Percentiles rank a stretch among this genome's conserved stretches.
These are phyloP conservation scores for Chaetomium sp. DNA, from an alignment of 2,329 filamentous ascomycete species.

Conservation along the genomic window DNA sequence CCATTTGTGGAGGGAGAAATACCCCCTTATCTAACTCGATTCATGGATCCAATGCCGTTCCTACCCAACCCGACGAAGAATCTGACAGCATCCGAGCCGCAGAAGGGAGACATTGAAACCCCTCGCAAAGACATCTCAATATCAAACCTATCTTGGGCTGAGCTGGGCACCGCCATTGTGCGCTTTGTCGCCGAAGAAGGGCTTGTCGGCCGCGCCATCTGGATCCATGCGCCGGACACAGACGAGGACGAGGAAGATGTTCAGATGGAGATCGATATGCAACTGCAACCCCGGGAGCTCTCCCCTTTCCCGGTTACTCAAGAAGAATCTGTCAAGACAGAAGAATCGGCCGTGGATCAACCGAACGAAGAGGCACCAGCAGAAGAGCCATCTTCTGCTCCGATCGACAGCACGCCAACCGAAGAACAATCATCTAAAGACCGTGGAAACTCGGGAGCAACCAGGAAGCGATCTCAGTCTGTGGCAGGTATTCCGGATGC, in stretches of 20 bases:
- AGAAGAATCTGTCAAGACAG: conserved; percentile 1
- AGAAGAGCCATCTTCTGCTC: conserved; percentile 10
- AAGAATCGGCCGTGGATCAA: conserved; percentile 9
- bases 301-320: conserved; percentile 1
- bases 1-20: conserved; percentile 50
- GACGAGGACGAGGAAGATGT: conserved; percentile 31
- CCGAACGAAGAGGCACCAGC: background rate
- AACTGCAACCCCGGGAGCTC: conserved; percentile 22
- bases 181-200: conserved; percentile 31
- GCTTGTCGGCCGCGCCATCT: conserved; percentile 30
- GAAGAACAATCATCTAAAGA: conserved; percentile 22
- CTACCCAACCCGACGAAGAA: conserved; percentile 46
- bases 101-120: conserved; percentile 13
- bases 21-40: conserved; percentile 44
- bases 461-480: conserved; percentile 58
- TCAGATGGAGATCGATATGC: conserved; percentile 35
- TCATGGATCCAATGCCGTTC: conserved; percentile 57
- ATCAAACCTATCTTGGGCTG: conserved; percentile 35
- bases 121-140: conserved; percentile 28
- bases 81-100: conserved; percentile 29
- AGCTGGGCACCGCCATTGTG: conserved; percentile 37
- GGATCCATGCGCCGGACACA: conserved; percentile 33
- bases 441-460: conserved; percentile 35
- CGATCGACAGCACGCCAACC: conserved; percentile 1
- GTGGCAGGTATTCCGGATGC: conserved; percentile 51